A percentile compares a stretch with the other conserved stretches of the same genome.
Evolutionary conservation across 257 asterid genomes (phyloP).

Genomic region (Przewalskia tangutica): DNA sequence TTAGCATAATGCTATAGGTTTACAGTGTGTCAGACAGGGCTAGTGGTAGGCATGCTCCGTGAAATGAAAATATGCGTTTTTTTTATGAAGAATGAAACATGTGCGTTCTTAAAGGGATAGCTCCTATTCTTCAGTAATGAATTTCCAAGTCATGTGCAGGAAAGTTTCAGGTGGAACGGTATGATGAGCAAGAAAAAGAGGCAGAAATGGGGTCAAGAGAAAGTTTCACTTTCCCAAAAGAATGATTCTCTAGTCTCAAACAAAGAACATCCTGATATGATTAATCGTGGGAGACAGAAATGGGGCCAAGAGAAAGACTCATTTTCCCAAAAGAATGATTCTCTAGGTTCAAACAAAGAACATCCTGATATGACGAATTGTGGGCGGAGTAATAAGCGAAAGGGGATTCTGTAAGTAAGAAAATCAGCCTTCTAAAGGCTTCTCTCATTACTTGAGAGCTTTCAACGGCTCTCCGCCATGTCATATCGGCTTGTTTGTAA

Average conservation of each 20-base stretch:
- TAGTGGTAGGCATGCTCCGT: neutral
- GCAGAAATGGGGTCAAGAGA: slow-evolving; percentile 82
- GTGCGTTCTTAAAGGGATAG: neutral
- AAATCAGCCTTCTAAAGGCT: too few relatives aligned
- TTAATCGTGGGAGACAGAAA: slow-evolving; percentile 3
- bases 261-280: slow-evolving; percentile 14
- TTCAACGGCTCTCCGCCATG: too few relatives aligned
- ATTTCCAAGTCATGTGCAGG: slow-evolving; percentile 30
- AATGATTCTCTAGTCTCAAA: slow-evolving; percentile 9
- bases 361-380: slow-evolving; percentile 15
- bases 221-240: slow-evolving; percentile 30
- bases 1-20: neutral
- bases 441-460: too few relatives aligned
- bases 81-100: neutral
- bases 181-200: slow-evolving; percentile 87
- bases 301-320: neutral
- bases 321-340: neutral
- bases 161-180: slow-evolving; percentile 66
- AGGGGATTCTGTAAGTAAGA: too few relatives aligned
- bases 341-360: slow-evolving; percentile 15
- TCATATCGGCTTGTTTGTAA: too few relatives aligned
- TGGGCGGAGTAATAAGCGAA: too few relatives aligned
- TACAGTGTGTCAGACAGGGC: neutral
- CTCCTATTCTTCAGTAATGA: neutral
- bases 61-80: neutral